Conservation (phyloP, 73 alveolate genomes). For the Durusdinium trenchii region DNA sequence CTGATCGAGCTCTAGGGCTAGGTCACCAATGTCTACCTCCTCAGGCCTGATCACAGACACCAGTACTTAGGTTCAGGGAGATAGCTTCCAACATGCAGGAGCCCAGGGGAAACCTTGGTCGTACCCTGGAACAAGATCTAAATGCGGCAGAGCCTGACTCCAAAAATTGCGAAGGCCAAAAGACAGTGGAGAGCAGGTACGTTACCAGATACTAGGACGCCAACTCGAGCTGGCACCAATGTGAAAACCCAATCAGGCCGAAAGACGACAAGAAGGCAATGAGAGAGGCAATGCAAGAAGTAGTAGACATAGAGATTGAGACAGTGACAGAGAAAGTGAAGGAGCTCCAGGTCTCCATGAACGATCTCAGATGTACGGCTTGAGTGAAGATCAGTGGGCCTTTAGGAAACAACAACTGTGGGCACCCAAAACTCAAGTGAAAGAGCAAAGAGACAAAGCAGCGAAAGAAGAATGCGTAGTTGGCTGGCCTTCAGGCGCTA, state of each 20-base stretch:
- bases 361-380: neutral
- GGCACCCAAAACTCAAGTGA: slow-evolving; percentile 31
- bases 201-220: neutral
- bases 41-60: neutral
- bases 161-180: slow-evolving; percentile 27
- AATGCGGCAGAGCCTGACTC: neutral
- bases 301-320: neutral
- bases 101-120: neutral
- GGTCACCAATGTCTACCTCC: neutral
- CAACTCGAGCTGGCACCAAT: slow-evolving; percentile 1
- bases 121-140: neutral
- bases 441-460: slow-evolving; percentile 27
- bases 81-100: slow-evolving; percentile 2
- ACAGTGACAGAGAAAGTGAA: neutral
- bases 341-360: neutral
- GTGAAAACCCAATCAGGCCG: slow-evolving; percentile 28
- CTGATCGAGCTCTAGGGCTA: neutral
- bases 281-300: neutral
- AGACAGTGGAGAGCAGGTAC: neutral
- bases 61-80: neutral
- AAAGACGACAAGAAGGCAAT: neutral
- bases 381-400: neutral
- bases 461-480: slow-evolving; percentile 26
- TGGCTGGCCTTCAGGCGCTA: slow-evolving; percentile 38
- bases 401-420: slow-evolving; percentile 22